These are phyloP conservation scores for Oryza meyeriana DNA, from an alignment of 176 grass and related monocot genomes.

Conservation along the genomic window DNA sequence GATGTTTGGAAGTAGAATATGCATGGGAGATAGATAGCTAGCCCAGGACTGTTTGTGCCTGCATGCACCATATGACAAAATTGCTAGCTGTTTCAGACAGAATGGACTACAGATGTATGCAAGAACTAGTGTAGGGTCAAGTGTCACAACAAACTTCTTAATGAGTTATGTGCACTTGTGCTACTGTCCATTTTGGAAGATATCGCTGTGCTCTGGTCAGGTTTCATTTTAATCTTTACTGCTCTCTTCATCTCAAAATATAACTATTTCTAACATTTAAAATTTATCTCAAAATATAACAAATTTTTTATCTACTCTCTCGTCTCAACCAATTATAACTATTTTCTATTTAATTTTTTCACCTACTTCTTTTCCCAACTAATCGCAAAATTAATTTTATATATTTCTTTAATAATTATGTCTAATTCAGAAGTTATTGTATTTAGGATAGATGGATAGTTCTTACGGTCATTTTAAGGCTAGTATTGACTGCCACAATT, in stretches of 20 bases:
- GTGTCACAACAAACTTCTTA: neutral
- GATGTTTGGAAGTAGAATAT: neutral
- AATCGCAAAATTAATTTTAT: too few relatives aligned
- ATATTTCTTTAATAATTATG: too few relatives aligned
- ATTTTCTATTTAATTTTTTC: too few relatives aligned
- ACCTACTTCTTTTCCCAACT: too few relatives aligned
- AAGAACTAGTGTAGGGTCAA: neutral
- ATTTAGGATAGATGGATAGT: neutral
- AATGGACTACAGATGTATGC: neutral
- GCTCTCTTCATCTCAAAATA: too few relatives aligned
- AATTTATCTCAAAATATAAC: too few relatives aligned
- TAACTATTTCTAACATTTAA: too few relatives aligned
- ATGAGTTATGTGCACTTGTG: neutral
- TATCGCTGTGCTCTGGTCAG: neutral
- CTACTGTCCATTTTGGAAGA: neutral
- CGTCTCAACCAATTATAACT: too few relatives aligned
- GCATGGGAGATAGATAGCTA: neutral
- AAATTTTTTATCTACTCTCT: too few relatives aligned
- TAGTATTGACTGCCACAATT: neutral
- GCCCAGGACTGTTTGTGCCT: neutral
- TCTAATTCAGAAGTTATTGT: too few relatives aligned
- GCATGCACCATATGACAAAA: neutral
- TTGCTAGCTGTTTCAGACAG: neutral
- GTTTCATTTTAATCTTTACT: too few relatives aligned
- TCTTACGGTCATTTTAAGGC: neutral